Base-by-base conservation (phyloP, 176 grass and related monocot species). In the Musa beccarii region DNA sequence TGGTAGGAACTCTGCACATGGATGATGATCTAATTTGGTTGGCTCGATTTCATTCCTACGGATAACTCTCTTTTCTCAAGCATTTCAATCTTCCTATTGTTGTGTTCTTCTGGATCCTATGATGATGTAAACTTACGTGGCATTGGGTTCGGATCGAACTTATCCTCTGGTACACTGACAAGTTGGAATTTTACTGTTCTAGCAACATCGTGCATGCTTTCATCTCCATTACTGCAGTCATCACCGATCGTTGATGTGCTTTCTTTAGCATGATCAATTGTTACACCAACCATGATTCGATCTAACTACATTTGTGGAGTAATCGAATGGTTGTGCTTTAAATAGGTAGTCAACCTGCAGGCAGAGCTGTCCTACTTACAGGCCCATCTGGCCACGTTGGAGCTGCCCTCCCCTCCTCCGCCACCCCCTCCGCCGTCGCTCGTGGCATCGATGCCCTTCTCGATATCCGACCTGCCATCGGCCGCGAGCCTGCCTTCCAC, bases 351-450 rank as follows among this genome's bases (percentile, higher is more conserved):
- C 84, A 95, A 89, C 83, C 91, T 95, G 73, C 96, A 95, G 82
- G 86, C 91, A 59, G 96, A 99, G 78, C 84, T 99, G 73, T 89
- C 91, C 76, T 99, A 94, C 83, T 79, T 99, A 72, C 95, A 99
- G 74, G 83, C 88, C 7, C 91, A 94, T 79, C 86, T 94, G 29
- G 86, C 95, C 16, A 92, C 95, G 13, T 82, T 99, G 49, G 95
- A 99, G 86, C 83, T 92, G 75, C 95, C 95, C 6, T 85, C 88
- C 1, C 95, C 90, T 59, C 86, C 86, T 20, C 88, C 85, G n/a
- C 79, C 81, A 10, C 95, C 90, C 0, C 70, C 83, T 3, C 86
- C 86, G 16, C 82, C 86, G 50, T 75, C 88, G 81, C 54, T 79
- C 88, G 80, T 83, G 78, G 65, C 59, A 54, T 74, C 80, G 11